Evolutionary conservation across 2,329 filamentous ascomycete genomes (phyloP).

Genomic region (Pseudocercospora fuligena): DNA sequence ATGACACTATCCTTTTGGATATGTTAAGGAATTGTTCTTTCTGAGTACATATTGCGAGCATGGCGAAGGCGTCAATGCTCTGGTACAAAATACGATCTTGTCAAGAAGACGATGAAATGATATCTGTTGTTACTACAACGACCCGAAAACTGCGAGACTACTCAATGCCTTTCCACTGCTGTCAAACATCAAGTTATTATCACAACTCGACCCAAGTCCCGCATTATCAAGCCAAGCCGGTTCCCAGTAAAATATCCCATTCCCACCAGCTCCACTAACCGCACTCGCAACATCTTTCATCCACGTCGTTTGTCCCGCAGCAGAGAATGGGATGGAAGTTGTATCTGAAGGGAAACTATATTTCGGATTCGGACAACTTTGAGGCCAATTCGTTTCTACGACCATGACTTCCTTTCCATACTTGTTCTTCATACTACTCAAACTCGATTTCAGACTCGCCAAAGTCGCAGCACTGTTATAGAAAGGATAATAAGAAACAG

Average conservation of each 20-base stretch:
- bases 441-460: slow-evolving; percentile 28
- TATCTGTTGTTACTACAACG: neutral
- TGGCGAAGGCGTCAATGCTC: neutral
- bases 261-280: slow-evolving; percentile 32
- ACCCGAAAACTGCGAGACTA: slow-evolving; percentile 25
- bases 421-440: slow-evolving; percentile 29
- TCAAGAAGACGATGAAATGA: too few species aligned
- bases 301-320: slow-evolving; percentile 38
- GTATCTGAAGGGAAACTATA: slow-evolving; percentile 34
- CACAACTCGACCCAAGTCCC: slow-evolving; percentile 36
- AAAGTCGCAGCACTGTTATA: slow-evolving; percentile 37
- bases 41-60: slow-evolving; percentile 3
- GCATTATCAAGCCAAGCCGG: slow-evolving; percentile 40
- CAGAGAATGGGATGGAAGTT: slow-evolving; percentile 34
- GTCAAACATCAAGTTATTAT: slow-evolving; percentile 37
- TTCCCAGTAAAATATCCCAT: slow-evolving; percentile 42
- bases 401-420: slow-evolving; percentile 38
- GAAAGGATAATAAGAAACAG: slow-evolving; percentile 40
- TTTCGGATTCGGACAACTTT: slow-evolving; percentile 34
- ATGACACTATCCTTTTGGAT: neutral
- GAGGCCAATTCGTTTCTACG: slow-evolving; percentile 41
- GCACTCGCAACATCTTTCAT: slow-evolving; percentile 33
- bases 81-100: slow-evolving; percentile 8
- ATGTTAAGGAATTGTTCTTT: neutral
- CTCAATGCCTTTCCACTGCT: slow-evolving; percentile 37